Conservation (phyloP, 2,329 filamentous ascomycete genomes). For the Fusarium sp. region DNA sequence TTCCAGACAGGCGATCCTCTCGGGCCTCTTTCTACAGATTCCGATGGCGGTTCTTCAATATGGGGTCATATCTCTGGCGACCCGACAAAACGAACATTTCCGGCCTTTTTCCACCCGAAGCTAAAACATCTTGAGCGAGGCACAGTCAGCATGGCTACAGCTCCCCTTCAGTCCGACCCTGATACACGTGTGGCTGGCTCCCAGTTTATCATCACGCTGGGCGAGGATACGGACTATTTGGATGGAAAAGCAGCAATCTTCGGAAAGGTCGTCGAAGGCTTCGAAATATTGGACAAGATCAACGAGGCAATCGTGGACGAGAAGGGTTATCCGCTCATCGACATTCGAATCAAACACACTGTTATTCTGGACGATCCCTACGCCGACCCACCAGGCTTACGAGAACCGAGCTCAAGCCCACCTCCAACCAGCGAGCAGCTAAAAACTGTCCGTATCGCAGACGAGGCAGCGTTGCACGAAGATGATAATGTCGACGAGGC, state of each 20-base stretch:
- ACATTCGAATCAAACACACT: slow-evolving; percentile 95
- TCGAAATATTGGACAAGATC: slow-evolving; percentile 93
- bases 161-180: slow-evolving; percentile 78
- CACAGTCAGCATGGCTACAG: slow-evolving; percentile 98
- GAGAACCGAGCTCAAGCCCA: slow-evolving; percentile 84
- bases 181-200: slow-evolving; percentile 87
- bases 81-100: slow-evolving; percentile 80
- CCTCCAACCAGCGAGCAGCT: slow-evolving; percentile 86
- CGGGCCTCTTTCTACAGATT: slow-evolving; percentile 84
- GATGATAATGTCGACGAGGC: slow-evolving; percentile 81
- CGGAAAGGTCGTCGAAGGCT: slow-evolving; percentile 94
- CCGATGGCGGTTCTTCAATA: slow-evolving; percentile 93
- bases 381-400: slow-evolving; percentile 81
- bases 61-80: slow-evolving; percentile 83
- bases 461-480: slow-evolving; percentile 85
- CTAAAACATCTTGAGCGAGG: slow-evolving; percentile 90
- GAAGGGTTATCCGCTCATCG: slow-evolving; percentile 87
- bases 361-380: slow-evolving; percentile 93
- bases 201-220: slow-evolving; percentile 94
- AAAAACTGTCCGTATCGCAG: slow-evolving; percentile 89
- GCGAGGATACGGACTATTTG: slow-evolving; percentile 88
- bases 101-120: slow-evolving; percentile 86
- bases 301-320: slow-evolving; percentile 91
- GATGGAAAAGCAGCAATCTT: slow-evolving; percentile 97
- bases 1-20: slow-evolving; percentile 97